These are phyloP conservation scores for Benincasa hispida DNA, from an alignment of 306 rosid genomes.

Conservation along the genomic window DNA sequence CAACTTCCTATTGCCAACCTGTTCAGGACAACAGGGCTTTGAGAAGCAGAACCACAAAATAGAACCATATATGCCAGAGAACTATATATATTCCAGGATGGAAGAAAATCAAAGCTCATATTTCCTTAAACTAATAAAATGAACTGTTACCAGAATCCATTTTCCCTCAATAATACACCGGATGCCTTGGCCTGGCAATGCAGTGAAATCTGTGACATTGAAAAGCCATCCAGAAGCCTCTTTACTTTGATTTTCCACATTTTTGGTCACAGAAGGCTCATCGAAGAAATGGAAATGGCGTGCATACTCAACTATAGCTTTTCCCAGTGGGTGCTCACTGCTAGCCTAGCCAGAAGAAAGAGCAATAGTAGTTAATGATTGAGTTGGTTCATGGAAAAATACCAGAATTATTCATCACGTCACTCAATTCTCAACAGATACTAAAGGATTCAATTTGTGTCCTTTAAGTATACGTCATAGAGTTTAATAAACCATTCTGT, in stretches of 20 bases:
- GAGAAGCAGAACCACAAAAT: constrained; percentile 19
- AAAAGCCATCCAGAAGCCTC: constrained; percentile 66
- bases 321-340: constrained; percentile 94
- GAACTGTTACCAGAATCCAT: constrained; percentile 41
- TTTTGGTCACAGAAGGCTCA: constrained; percentile 40
- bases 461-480: not conserved
- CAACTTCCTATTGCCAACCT: constrained; percentile 91
- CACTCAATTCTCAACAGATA: not conserved
- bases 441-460: not conserved
- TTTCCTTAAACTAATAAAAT: not conserved
- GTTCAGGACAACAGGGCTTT: constrained; percentile 16
- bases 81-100: not conserved
- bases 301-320: constrained; percentile 82
- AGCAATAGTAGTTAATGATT: not conserved
- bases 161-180: constrained; percentile 58
- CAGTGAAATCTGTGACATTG: constrained; percentile 63
- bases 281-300: constrained; percentile 89
- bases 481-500: not conserved
- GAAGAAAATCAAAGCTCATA: not conserved
- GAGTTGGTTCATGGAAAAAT: not conserved
- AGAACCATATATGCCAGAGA: not conserved
- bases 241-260: constrained; percentile 22
- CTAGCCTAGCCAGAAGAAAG: constrained; percentile 48
- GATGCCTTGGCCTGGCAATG: constrained; percentile 83
- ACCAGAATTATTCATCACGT: not conserved